Evolutionary conservation across 306 rosid species (phyloP).

Genomic region (Citrullus mucosospermus): DNA sequence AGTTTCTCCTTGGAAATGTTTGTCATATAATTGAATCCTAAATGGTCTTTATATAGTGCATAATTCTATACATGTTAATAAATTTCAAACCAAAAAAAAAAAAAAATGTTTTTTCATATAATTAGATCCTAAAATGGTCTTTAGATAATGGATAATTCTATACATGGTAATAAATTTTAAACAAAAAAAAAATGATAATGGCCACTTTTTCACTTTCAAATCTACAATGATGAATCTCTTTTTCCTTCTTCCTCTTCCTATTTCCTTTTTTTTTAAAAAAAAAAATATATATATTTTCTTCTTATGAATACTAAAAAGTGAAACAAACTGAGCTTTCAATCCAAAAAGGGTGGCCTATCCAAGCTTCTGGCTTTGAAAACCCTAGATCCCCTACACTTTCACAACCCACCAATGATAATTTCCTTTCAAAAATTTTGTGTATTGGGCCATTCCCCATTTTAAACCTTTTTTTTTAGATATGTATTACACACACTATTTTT

Average conservation of each 20-base stretch:
- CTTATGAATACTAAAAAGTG: background rate
- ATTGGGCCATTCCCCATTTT: background rate
- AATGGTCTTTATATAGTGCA: background rate
- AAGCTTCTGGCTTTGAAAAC: constrained; percentile 1
- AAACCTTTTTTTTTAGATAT: background rate
- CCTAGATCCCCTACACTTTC: background rate
- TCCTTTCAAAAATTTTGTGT: background rate
- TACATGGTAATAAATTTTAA: background rate
- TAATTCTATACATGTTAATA: background rate
- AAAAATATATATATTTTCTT: background rate
- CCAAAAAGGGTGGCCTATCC: background rate
- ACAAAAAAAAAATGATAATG: background rate
- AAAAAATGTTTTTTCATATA: no score
- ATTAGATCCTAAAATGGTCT: no score
- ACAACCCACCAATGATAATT: background rate
- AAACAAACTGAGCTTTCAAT: background rate
- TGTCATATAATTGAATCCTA: no score
- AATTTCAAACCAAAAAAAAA: background rate
- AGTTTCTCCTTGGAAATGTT: no score
- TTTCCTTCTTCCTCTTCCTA: background rate
- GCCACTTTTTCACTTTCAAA: background rate
- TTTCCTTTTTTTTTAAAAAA: background rate
- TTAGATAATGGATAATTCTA: background rate
- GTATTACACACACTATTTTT: background rate
- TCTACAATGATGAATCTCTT: constrained; percentile 7